Base-by-base conservation (phyloP, 2,329 filamentous ascomycete species). In the Nemania sp. region DNA sequence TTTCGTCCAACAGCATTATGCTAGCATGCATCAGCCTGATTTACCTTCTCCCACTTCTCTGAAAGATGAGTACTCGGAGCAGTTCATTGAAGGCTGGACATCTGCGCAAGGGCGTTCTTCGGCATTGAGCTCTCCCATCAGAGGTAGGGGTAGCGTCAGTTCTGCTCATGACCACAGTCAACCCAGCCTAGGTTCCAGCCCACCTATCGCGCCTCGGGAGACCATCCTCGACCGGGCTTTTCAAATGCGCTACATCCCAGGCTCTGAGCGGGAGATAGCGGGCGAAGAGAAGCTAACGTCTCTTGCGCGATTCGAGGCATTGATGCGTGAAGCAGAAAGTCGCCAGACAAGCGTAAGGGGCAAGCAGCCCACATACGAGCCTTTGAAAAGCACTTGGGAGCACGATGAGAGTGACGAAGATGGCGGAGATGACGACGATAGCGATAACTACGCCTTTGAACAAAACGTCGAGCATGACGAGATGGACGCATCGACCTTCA, bases 221-320 rank as follows among this genome's bases (percentile, higher is more conserved):
- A 86, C 84, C 0, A 87, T 88, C 46, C 68, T 87, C n/a, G 84
- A 88, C 65, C 73, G 84, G 33, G 84, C 84, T 0, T 87, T 88
- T 62, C 82, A 85, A 61, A 70, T 87, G 70, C 76, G 80, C 7
- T 82, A 75, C 52, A 85, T 87, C 28, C 84, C 84, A 14, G 84
- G 84, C 5, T 81, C 80, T 2, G 82, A 84, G 9, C 70, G 72
- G 6, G 74, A 79, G 44, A 61, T 69, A 2, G 77, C 79, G 0
- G 83, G 83, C 3, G 82, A 85, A 56, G 82, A 86, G 60, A 84
- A 86, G 54, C 71, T 86, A 14, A 86, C 79, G 60, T 87, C 84
- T 0, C 74, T 87, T 26, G 84, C 83, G 8, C 77, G 82, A 19
- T 88, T 87, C 49, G 84, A 87, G 48, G 84, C 83, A 3, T 68